Percentiles rank a stretch among this genome's conserved stretches.
These are phyloP conservation scores for Metarhizium robertsii DNA, from an alignment of 2,329 filamentous ascomycete species.

Conservation along the genomic window DNA sequence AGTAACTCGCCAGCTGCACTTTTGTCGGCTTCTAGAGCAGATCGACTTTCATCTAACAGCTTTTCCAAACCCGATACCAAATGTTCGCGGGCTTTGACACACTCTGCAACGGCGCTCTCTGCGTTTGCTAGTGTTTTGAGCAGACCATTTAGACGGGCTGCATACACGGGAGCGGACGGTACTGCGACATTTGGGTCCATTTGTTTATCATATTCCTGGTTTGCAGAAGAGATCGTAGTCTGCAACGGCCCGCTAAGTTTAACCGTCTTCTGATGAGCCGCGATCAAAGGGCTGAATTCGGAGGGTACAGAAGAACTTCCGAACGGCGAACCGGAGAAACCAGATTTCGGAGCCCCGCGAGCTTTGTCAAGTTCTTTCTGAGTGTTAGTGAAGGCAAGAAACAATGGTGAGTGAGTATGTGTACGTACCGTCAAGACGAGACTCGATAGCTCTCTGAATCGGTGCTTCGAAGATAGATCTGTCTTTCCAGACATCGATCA, in stretches of 20 bases:
- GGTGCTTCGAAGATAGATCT: conserved; percentile 73
- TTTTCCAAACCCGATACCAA: conserved; percentile 77
- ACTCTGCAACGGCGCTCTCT: conserved; percentile 80
- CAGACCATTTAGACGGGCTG: conserved; percentile 80
- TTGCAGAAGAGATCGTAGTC: conserved; percentile 59
- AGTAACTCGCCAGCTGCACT: conserved; percentile 53
- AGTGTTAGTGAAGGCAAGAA: conserved; percentile 9
- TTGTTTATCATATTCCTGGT: conserved; percentile 76
- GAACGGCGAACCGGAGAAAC: conserved; percentile 45
- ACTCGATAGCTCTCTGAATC: conserved; percentile 74
- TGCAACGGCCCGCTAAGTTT: conserved; percentile 64
- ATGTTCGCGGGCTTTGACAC: conserved; percentile 72
- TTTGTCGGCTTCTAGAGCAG: conserved; percentile 62
- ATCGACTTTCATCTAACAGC: conserved; percentile 64
- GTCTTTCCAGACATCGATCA: conserved; percentile 91
- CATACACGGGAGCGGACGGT: conserved; percentile 82
- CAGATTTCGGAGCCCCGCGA: conserved; percentile 41
- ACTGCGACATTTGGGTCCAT: conserved; percentile 59
- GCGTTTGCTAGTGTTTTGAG: conserved; percentile 82
- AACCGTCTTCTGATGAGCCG: conserved; percentile 61
- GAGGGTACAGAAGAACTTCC: conserved; percentile 57
- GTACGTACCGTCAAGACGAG: conserved; percentile 62
- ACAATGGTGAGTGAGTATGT: not conserved
- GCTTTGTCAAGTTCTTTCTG: conserved; percentile 53
- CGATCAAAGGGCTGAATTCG: conserved; percentile 68